Percentiles rank a stretch among this genome's conserved stretches.
These are phyloP conservation scores for Fusarium clavum DNA, from an alignment of 2,329 filamentous ascomycete genomes.

Conservation along the genomic window DNA sequence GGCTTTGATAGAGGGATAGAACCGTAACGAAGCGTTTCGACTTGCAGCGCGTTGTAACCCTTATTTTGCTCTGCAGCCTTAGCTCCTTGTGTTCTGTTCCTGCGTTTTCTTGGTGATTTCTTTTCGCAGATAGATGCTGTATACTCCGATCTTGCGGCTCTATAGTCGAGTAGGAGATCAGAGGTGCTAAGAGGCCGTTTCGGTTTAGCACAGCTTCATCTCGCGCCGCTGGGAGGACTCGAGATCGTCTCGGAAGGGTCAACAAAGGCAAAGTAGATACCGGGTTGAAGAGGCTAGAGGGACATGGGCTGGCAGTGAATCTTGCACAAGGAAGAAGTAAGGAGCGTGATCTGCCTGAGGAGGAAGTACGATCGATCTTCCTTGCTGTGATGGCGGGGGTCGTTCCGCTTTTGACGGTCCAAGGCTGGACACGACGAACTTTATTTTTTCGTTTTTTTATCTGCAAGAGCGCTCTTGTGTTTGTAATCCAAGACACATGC, in stretches of 20 bases:
- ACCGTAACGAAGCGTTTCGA: slow-evolving; percentile 27
- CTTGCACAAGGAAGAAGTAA: not conserved
- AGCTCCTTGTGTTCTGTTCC: not conserved
- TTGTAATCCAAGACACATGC: slow-evolving; percentile 2
- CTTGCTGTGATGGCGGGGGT: slow-evolving; percentile 1
- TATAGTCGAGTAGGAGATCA: slow-evolving; percentile 1
- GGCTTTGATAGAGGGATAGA: slow-evolving; percentile 14
- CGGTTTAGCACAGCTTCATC: not conserved
- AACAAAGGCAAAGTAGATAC: not conserved
- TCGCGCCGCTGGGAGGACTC: not conserved
- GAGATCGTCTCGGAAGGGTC: not conserved
- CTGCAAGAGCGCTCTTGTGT: not conserved
- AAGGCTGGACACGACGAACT: slow-evolving; percentile 6
- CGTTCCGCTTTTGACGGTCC: slow-evolving; percentile 19
- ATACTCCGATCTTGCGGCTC: not conserved
- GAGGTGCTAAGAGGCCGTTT: not conserved
- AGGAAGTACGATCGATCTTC: slow-evolving; percentile 15
- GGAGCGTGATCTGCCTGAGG: slow-evolving; percentile 1
- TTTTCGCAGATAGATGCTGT: slow-evolving; percentile 10
- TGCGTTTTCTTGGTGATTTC: not conserved
- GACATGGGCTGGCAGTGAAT: not conserved
- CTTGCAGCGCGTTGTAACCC: not conserved
- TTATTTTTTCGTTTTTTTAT: not conserved
- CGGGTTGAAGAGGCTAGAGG: not conserved
- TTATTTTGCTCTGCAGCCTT: not conserved